Conservation (phyloP, 2,329 filamentous ascomycete species). For the Aspergillus hortae region DNA sequence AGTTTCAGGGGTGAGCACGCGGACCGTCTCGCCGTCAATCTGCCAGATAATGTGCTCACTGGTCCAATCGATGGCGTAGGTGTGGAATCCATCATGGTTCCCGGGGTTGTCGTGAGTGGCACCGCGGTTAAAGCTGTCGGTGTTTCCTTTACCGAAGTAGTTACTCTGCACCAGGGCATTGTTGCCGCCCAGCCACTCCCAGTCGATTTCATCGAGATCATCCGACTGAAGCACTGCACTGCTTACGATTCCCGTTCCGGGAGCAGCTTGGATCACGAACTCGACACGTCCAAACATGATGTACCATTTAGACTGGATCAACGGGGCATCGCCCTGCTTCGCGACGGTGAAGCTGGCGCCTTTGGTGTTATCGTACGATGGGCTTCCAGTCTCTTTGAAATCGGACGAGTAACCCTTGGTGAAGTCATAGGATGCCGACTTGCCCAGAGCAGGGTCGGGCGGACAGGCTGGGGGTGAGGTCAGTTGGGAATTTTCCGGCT, state of each 20-base stretch:
- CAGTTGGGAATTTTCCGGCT: slow-evolving; percentile 1
- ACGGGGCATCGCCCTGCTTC: slow-evolving; percentile 75
- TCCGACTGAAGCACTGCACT: slow-evolving; percentile 90
- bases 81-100: slow-evolving; percentile 75
- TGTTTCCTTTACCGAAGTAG: slow-evolving; percentile 92
- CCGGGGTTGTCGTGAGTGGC: slow-evolving; percentile 67
- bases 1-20: slow-evolving; percentile 67
- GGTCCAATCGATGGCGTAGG: slow-evolving; percentile 91
- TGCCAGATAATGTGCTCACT: slow-evolving; percentile 80
- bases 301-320: slow-evolving; percentile 88
- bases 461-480: slow-evolving; percentile 55
- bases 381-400: slow-evolving; percentile 66
- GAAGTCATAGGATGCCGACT: slow-evolving; percentile 81
- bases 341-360: slow-evolving; percentile 80
- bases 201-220: slow-evolving; percentile 90
- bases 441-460: slow-evolving; percentile 74
- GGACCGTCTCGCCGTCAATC: slow-evolving; percentile 72
- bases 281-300: slow-evolving; percentile 98
- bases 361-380: slow-evolving; percentile 65
- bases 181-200: slow-evolving; percentile 88
- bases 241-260: slow-evolving; percentile 88
- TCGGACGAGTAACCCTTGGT: slow-evolving; percentile 71
- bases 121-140: slow-evolving; percentile 80
- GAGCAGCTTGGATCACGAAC: slow-evolving; percentile 77
- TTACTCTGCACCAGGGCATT: slow-evolving; percentile 82